Evolutionary conservation across 2,329 filamentous ascomycete species (phyloP).

Genomic region (Claviceps africana): DNA sequence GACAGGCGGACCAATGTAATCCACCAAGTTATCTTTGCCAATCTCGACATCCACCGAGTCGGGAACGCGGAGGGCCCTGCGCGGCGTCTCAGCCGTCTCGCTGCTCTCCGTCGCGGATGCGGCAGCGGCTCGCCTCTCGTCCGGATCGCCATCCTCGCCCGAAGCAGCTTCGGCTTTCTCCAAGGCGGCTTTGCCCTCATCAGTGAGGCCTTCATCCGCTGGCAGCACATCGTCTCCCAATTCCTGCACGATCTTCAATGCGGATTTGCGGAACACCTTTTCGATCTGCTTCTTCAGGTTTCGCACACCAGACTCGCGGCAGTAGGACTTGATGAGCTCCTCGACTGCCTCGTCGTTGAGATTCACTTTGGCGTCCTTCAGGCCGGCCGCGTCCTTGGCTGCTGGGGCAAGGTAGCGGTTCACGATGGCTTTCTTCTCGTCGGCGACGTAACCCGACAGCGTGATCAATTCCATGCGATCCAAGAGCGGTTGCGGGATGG

Average conservation of each 20-base stretch:
- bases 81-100: constrained; percentile 48
- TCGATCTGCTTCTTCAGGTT: constrained; percentile 99
- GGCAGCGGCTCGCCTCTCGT: constrained; percentile 13
- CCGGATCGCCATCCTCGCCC: constrained; percentile 11
- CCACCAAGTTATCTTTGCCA: constrained; percentile 77
- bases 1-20: constrained; percentile 90
- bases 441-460: constrained; percentile 87
- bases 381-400: constrained; percentile 83
- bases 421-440: constrained; percentile 98
- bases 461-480: constrained; percentile 98
- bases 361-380: constrained; percentile 83
- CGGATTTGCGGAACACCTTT: constrained; percentile 95
- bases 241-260: constrained; percentile 91
- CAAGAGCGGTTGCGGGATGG: constrained; percentile 81
- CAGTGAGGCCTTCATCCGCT: constrained; percentile 69
- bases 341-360: constrained; percentile 78
- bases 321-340: constrained; percentile 97
- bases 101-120: constrained; percentile 21
- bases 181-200: constrained; percentile 68
- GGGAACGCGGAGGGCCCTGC: constrained; percentile 68
- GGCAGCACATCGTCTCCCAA: constrained; percentile 72
- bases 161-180: constrained; percentile 46
- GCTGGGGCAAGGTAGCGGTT: constrained; percentile 83
- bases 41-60: constrained; percentile 78
- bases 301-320: constrained; percentile 88